phyloP scores from a whole-genome alignment of 179 eudicot species.

The Spinacia oleracea region DNA sequence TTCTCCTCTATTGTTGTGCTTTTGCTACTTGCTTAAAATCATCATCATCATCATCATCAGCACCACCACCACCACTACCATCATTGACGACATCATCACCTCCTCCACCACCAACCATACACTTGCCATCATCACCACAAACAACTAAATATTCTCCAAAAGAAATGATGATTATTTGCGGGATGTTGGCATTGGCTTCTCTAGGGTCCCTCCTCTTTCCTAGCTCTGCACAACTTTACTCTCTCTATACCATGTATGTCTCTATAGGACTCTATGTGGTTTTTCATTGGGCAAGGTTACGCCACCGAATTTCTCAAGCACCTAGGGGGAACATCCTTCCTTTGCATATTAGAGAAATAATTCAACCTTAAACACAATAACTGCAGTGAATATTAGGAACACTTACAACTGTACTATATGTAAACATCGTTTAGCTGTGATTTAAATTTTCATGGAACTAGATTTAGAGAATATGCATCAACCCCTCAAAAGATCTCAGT shows the following conservation, averaged over 20 bases:
- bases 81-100: no score
- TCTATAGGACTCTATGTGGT: neutral
- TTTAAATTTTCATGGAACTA: no score
- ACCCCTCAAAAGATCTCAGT: no score
- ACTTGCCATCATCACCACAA: neutral
- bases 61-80: no score
- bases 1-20: slow-evolving; percentile 1
- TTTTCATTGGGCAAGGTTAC: neutral
- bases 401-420: no score
- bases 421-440: no score
- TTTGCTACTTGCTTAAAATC: neutral
- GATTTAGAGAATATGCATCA: no score
- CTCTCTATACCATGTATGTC: neutral
- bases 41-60: no score
- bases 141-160: neutral
- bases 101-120: no score
- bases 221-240: neutral
- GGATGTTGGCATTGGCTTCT: neutral
- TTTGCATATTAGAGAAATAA: neutral
- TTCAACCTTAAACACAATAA: neutral
- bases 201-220: slow-evolving; percentile 6
- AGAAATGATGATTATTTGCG: slow-evolving; percentile 1
- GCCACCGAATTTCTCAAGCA: neutral
- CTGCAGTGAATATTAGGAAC: neutral
- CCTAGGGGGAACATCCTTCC: slow-evolving; percentile 14